Base-by-base conservation (phyloP, 345 rosid genomes). In the Pelargonium nanum region DNA sequence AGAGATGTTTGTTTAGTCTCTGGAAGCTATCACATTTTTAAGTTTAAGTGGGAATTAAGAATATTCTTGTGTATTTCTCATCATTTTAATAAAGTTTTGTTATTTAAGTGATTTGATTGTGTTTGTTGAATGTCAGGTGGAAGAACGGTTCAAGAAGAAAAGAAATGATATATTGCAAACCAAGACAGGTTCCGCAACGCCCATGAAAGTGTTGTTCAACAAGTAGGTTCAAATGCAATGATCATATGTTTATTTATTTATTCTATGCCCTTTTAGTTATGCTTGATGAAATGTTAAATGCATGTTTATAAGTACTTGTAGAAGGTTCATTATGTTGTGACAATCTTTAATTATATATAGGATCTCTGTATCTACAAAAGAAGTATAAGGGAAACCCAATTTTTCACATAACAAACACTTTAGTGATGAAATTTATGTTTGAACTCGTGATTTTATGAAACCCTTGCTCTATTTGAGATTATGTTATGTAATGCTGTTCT, bases 131-230 rank as follows among this genome's bases (percentile, higher is more conserved):
- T 60, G 5, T n/a, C 74, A 92, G 98, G 82, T 92, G 93, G 91
- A 85, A 70, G 90, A 87, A 58, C 87, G 98, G 68, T 68, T 89
- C 79, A 83, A 84, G 81, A 85, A 67, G 70, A 92, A 87, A 71
- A 85, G 95, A 76, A 72, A 80, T 80, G 89, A 74, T 66, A 80
- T 92, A 70, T 63, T 92, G 59, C 95, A 85, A 5, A 61, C 89
- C 7, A 92, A 89, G 80, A 92, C 93, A 1, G 98, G 96, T 62
- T 89, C 95, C 5, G 80, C 78, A 5, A 60, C 68, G 24, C 88
- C 93, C 7, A 83, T 89, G 86, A 81, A 80, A 66, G 96, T 89
- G 24, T 74, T 68, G 0, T 89, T 92, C 76, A 84, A 92, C 80
- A 82, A 87, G 98, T 92, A 72, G 78, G 92, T 76, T 34, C 13